Evolutionary conservation across 2,329 filamentous ascomycete genomes (phyloP).

Genomic region (Alternaria ventricosa): DNA sequence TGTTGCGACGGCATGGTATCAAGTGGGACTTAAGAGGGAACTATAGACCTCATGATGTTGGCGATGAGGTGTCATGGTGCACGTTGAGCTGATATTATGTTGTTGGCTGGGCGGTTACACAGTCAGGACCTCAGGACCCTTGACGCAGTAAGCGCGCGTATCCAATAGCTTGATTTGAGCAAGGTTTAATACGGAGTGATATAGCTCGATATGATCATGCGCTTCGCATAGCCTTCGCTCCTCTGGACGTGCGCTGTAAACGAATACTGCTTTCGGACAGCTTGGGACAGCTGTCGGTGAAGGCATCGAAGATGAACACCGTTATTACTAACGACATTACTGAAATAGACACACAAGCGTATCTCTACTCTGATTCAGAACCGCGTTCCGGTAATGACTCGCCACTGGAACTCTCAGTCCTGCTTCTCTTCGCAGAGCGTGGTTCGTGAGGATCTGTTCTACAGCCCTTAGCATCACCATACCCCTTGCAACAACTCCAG

Average conservation of each 20-base stretch:
- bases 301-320: neutral
- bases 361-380: neutral
- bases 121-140: neutral
- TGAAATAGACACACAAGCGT: neutral
- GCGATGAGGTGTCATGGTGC: neutral
- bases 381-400: neutral
- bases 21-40: neutral
- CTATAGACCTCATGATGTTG: neutral
- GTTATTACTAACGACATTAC: neutral
- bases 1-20: neutral
- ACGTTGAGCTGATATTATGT: neutral
- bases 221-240: neutral
- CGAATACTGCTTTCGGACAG: neutral
- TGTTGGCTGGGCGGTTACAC: neutral
- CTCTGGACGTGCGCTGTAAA: neutral
- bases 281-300: neutral
- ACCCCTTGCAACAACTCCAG: neutral
- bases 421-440: neutral
- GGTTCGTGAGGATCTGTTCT: neutral
- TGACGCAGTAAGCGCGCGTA: neutral
- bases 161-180: neutral
- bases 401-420: neutral
- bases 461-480: neutral
- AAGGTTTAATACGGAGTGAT: neutral
- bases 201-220: neutral